A percentile compares a stretch with the other conserved stretches of the same genome.
phyloP scores from a whole-genome alignment of 192 early-diverging fungal genomes.

The Chytriomyces confervae region DNA sequence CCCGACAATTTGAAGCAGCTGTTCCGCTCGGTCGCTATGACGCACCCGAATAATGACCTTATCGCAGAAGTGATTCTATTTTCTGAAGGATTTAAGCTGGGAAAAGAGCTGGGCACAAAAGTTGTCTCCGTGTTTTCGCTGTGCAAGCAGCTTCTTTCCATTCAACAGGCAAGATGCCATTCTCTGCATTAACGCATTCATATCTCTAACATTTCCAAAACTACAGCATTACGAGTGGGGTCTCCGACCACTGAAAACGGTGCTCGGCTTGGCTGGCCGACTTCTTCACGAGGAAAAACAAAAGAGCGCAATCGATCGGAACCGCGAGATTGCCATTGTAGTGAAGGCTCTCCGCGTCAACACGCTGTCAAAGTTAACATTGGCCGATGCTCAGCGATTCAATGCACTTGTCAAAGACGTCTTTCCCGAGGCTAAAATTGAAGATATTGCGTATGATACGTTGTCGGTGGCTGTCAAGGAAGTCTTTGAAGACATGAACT shows the following conservation, averaged over 20 bases:
- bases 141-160: conserved; percentile 61
- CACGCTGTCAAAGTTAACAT: conserved; percentile 64
- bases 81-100: conserved; percentile 63
- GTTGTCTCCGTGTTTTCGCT: conserved; percentile 63
- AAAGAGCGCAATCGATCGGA: conserved; percentile 20
- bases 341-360: conserved; percentile 63
- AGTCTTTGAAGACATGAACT: conserved; percentile 53
- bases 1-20: conserved; percentile 69
- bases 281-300: conserved; percentile 56
- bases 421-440: conserved; percentile 53
- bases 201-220: no score
- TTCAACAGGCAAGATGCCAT: conserved; percentile 36
- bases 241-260: conserved; percentile 60
- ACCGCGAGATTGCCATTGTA: conserved; percentile 49
- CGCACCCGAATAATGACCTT: conserved; percentile 65
- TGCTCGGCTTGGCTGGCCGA: conserved; percentile 55
- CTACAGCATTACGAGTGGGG: conserved; percentile 68
- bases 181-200: no score
- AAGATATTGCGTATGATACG: conserved; percentile 58
- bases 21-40: conserved; percentile 68
- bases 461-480: conserved; percentile 51
- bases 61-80: conserved; percentile 66
- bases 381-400: conserved; percentile 53
- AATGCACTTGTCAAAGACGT: conserved; percentile 60
- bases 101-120: conserved; percentile 61